Evolutionary conservation across 805 yeast genomes (phyloP).

Genomic region (Starmera dryadoides): DNA sequence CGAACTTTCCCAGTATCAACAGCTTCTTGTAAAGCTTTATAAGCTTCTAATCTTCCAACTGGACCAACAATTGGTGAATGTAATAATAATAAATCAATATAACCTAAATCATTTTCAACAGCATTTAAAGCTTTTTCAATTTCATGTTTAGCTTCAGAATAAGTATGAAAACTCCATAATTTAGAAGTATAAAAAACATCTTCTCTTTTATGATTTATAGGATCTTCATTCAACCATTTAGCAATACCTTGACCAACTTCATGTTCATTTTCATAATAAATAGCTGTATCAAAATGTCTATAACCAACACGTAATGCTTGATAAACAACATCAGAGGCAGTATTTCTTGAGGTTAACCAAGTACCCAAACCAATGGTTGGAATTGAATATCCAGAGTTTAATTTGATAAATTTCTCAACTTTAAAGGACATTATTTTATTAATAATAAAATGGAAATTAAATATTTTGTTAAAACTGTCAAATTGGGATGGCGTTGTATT

Average conservation of each 20-base stretch:
- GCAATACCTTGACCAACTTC: conserved; percentile 56
- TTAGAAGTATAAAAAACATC: conserved; percentile 64
- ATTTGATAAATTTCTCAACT: conserved; percentile 11
- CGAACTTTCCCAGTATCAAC: conserved; percentile 52
- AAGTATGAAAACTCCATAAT: conserved; percentile 49
- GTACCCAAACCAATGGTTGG: conserved; percentile 56
- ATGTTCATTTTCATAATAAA: conserved; percentile 53
- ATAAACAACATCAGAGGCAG: conserved; percentile 38
- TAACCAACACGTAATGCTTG: conserved; percentile 60
- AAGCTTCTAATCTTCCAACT: conserved; percentile 50
- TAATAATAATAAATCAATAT: conserved; percentile 65
- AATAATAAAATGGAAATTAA: no score
- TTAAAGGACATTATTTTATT: no score
- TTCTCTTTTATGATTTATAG: conserved; percentile 34
- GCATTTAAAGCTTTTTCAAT: conserved; percentile 46
- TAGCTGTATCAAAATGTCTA: conserved; percentile 71
- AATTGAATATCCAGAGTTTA: conserved; percentile 48
- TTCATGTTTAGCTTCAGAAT: conserved; percentile 48
- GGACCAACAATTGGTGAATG: conserved; percentile 57
- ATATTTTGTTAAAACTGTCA: no score
- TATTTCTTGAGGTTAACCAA: conserved; percentile 32
- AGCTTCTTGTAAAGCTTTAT: conserved; percentile 72
- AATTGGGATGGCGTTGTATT: no score
- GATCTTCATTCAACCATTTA: conserved; percentile 40
- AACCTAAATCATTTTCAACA: conserved; percentile 43